Evolutionary conservation across 2,329 filamentous ascomycete genomes (phyloP), one percentile per base, ranked within the genome.

Genomic region (Fusarium graminum): DNA sequence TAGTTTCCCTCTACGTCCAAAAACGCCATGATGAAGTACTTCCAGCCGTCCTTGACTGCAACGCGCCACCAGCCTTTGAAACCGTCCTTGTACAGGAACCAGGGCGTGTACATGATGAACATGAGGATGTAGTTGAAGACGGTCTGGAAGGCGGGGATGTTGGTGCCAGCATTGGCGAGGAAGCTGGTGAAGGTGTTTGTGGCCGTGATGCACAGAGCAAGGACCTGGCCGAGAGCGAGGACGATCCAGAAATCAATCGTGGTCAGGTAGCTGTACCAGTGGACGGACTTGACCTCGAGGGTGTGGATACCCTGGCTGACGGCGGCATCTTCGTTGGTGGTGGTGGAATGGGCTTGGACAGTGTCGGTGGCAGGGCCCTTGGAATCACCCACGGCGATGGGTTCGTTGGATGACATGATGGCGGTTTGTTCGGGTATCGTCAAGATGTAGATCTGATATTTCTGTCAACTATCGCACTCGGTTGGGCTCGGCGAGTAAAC

Each of bases 1-100:
- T 97, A 99, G 81, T 99, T 99, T 63, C 95, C 95, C 80, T 97
- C 87, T 47, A 98, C 94, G 75, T 99, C 95, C 71, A 95, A 86
- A 79, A 98, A 97, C 51, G 92, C 89, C 63, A 99, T 87, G 78
- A 97, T 92, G 72, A 97, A 86, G 81, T 96, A 98, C 80, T 93
- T 93, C 95, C 94, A 98, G 59, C 93, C 92, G 75, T 96, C 90
- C 62, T 83, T 85, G 51, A 81, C 76, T 14, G 93, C 74, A 54
- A 96, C 77, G 46, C 81, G 80, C 44, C 80, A 75, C 85, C 91
- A 97, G 72, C 86, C 87, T 73, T 87, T 88, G 70, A 88, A 84
- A 6, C 95, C 94, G 75, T 96, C 92, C 69, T 86, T 85, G 82
- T 92, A 91, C 32, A 97, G 80, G 14, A 92, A 93, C 74, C 91